Evolutionary conservation across 208 protist genomes (phyloP), one percentile per base, ranked within the genome.

Genomic region (Herpetomonas tarakana): DNA sequence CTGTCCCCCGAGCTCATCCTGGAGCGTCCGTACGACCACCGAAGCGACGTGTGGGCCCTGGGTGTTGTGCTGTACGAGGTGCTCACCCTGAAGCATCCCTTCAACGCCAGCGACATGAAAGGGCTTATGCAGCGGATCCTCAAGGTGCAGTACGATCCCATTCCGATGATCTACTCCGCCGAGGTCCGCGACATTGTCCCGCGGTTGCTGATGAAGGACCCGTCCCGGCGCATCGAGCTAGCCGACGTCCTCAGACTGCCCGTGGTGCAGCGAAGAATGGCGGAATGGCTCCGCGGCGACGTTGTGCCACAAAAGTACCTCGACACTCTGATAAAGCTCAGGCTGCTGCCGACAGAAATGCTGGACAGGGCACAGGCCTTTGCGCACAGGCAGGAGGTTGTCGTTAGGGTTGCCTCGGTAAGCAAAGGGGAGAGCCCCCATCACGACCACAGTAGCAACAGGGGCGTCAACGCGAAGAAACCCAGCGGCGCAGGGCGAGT

Each of bases 41-140:
- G 80, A 21, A 96, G 90, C 64, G 97, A 98, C 79, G 86, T 98
- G 11, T 98, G 97, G 96, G 88, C 93, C 1, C 66, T 98, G 0
- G 93, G 93, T 9, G 88, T 94, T 2, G 81, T 96, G 16, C 58
- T 97, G 24, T 97, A 96, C 69, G 93, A 97, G 60, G 46, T 93
- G 46, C 64, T 96, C 25, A 74, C 91, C 0, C 56, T 95, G 28
- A 86, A 86, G 50, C 93, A 95, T 69, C 89, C 93, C 1, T 97
- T 97, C 62, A 92, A 90, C 57, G 88, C 86, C 19, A 86, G 64
- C 31, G 91, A 88, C 69, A 88, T 96, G 78, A 85, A 86, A 46
- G 88, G 82, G 4, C 67, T 97, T 19, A 91, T 94, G 74, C 87
- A 94, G 71, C 84, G 87, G 47, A 97, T 97, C 50, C 72, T 97